Percentiles rank a stretch among this genome's conserved stretches.
phyloP scores from a whole-genome alignment of 75 land plant genomes.

The Larix kaempferi region DNA sequence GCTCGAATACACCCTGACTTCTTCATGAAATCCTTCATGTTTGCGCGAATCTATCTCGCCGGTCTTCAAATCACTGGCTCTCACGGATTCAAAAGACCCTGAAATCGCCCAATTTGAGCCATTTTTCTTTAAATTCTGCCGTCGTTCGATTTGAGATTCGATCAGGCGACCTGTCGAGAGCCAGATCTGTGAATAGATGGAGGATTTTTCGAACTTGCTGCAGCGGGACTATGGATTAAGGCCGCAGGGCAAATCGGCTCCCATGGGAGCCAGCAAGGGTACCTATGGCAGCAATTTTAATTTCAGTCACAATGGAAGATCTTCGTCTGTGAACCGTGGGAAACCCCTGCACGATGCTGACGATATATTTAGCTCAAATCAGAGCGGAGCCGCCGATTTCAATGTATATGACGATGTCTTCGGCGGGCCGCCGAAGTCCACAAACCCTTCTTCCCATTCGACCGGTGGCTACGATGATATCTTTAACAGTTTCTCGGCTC shows the following conservation, averaged over 20 bases:
- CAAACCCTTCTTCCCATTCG: no score
- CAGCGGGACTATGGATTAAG: constrained; percentile 56
- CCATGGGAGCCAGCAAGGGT: constrained; percentile 47
- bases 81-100: no score
- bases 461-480: constrained; percentile 49
- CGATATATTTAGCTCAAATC: not conserved
- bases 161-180: no score
- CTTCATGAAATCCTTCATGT: no score
- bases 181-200: not conserved
- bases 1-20: no score
- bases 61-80: no score
- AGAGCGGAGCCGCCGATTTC: not conserved
- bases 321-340: not conserved
- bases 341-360: not conserved
- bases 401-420: constrained; percentile 51
- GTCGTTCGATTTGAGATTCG: no score
- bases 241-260: constrained; percentile 72
- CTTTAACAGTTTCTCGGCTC: constrained; percentile 30
- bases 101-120: no score
- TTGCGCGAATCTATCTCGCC: no score
- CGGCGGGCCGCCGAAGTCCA: constrained; percentile 25
- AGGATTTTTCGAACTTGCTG: not conserved
- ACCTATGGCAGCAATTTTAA: no score
- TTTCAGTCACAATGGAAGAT: not conserved
- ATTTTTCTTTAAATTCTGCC: no score